Evolutionary conservation across 192 early-diverging fungal species (phyloP), one percentile per base, ranked within the genome.

Genomic region (Mortierella claussenii): DNA sequence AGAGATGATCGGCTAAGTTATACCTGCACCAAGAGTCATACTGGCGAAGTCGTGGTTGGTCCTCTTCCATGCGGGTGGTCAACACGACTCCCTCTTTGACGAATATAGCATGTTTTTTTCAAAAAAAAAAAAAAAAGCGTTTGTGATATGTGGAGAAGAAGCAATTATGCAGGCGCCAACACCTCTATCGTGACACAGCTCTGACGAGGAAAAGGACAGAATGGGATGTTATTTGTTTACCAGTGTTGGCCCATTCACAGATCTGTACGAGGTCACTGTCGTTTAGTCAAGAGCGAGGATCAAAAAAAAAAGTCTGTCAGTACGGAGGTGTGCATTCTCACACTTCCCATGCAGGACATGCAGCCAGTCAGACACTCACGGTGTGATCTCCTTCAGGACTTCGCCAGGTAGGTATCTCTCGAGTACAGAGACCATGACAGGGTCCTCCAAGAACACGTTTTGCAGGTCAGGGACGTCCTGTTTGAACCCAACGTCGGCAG

Each of bases 11-110:
- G 2, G 8, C 0, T 42, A 1, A n/a, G 1, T 36, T 32, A 54
- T 68, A 78, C 69, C 81, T 78, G 54, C 88, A 86, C 88, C 88
- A 93, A 13, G 82, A 79, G 53, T 90, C 88, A 54, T 89, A 91
- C 66, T 93, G 91, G 21, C 80, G 79, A 6, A 93, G 71, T 37
- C 79, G 64, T 43, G 91, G 91, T 26, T 84, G 84, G 56, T 93
- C 79, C 2, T 79, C 65, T 60, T 93, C 87, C 45, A 86, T 87
- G 15, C 89, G 69, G 18, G 73, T 73, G 18, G 64, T 79, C 42
- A 82, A 68, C n/a, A 61, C 66, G 13, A 51, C 70, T 26, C 89
- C 82, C 69, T 88, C 87, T 85, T 65, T 13, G 36, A n/a, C n/a
- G n/a, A n/a, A n/a, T n/a, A n/a, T n/a, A n/a, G n/a, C n/a, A n/a